A percentile compares a stretch with the other conserved stretches of the same genome.
These are phyloP conservation scores for Ophiognomonia clavigignenti-juglandacearum DNA, from an alignment of 2,329 filamentous ascomycete genomes.

Conservation along the genomic window DNA sequence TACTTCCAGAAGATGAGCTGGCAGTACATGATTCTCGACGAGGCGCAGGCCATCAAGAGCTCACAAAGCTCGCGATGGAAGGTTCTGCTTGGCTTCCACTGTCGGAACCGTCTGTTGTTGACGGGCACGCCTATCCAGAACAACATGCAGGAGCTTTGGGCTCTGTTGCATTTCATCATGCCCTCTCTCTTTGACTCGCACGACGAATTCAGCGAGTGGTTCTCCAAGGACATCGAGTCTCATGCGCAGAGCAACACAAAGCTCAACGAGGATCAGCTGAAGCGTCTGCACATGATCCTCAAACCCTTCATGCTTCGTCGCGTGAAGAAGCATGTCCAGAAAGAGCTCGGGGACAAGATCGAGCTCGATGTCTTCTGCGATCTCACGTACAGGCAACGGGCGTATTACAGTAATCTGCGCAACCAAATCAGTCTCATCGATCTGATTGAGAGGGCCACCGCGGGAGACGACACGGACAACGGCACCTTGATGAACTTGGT, in stretches of 20 bases:
- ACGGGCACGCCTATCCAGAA: slow-evolving; percentile 99
- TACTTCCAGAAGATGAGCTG: slow-evolving; percentile 99
- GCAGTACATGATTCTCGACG: slow-evolving; percentile 99
- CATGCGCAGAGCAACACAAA: slow-evolving; percentile 99
- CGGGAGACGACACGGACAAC: slow-evolving; percentile 90
- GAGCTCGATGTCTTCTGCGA: slow-evolving; percentile 95
- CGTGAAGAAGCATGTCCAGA: slow-evolving; percentile 99
- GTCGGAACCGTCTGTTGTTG: slow-evolving; percentile 85
- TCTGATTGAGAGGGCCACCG: slow-evolving; percentile 91
- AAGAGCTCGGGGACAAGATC: slow-evolving; percentile 98
- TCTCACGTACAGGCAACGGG: slow-evolving; percentile 90
- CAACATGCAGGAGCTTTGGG: slow-evolving; percentile 99
- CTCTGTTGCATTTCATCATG: slow-evolving; percentile 98
- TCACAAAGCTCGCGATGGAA: slow-evolving; percentile 97
- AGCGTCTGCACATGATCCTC: slow-evolving; percentile 95
- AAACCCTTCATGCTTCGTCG: slow-evolving; percentile 99
- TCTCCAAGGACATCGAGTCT: slow-evolving; percentile 94
- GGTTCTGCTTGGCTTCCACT: slow-evolving; percentile 87
- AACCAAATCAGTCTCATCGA: slow-evolving; percentile 99
- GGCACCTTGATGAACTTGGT: slow-evolving; percentile 98
- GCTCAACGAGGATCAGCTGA: slow-evolving; percentile 95
- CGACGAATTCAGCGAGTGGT: slow-evolving; percentile 91
- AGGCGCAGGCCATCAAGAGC: slow-evolving; percentile 98
- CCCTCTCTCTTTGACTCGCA: slow-evolving; percentile 95
- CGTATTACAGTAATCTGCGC: slow-evolving; percentile 85